Conservation (phyloP, 495 filamentous ascomycete genomes). For the Chaetomidium leptoderma region DNA sequence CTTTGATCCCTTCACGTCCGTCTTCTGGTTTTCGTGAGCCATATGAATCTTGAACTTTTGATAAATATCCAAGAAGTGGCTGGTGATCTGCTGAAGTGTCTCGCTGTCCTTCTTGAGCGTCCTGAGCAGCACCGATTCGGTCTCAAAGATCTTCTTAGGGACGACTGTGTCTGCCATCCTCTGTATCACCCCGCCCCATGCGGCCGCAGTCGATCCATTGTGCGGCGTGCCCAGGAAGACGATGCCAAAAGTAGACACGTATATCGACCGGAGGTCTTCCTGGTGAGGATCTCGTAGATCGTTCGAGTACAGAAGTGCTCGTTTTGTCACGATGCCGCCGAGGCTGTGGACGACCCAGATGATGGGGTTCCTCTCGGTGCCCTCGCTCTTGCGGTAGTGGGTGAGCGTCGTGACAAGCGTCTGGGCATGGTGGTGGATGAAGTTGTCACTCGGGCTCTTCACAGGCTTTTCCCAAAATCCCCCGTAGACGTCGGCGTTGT, state of each 20-base stretch:
- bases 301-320: constrained; percentile 55
- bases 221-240: constrained; percentile 89
- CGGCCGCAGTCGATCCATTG: constrained; percentile 69
- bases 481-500: constrained; percentile 71
- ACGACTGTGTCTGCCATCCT: constrained; percentile 66
- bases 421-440: constrained; percentile 78
- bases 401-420: constrained; percentile 63
- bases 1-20: constrained; percentile 59
- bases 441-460: constrained; percentile 57
- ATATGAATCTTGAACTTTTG: constrained; percentile 64
- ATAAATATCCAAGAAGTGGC: constrained; percentile 68
- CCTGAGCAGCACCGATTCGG: constrained; percentile 63
- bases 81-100: constrained; percentile 75
- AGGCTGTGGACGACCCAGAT: constrained; percentile 84
- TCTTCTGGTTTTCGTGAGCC: constrained; percentile 65
- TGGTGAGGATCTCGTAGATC: constrained; percentile 61
- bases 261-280: constrained; percentile 71
- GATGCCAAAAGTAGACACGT: constrained; percentile 77
- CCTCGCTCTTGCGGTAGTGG: constrained; percentile 51
- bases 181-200: constrained; percentile 71
- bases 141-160: constrained; percentile 66
- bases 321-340: constrained; percentile 77
- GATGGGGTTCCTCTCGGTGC: constrained; percentile 61
- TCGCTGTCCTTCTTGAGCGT: constrained; percentile 75
- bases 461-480: constrained; percentile 47